Base-by-base conservation (phyloP, 805 yeast genomes). In the Cyberlindnera mycetangii region DNA sequence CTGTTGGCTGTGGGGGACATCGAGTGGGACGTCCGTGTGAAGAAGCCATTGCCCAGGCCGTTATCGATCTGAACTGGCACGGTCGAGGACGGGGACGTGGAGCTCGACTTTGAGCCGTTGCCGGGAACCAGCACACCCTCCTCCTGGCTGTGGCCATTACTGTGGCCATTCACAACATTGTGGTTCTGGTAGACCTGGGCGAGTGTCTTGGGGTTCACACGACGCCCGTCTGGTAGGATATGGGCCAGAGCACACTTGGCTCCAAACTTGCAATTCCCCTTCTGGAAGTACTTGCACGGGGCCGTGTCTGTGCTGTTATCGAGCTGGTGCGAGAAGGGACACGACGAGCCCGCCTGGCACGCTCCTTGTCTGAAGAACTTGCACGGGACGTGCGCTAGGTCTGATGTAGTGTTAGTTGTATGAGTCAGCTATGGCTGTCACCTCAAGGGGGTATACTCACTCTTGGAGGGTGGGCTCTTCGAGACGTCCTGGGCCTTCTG, bases 221-320 rank as follows among this genome's bases (percentile, higher is more conserved):
- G 71, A n/a, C 89, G 76, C 1, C 97, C 96, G 57, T 90, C 95
- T 0, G 96, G 95, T 32, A 86, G 67, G 46, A 86, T 75, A 66
- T 92, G 99, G 7, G 95, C 96, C 58, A 92, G 76, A 1, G 97
- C 98, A 70, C 99, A 92, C 59, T 89, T 90, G 41, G 79, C 70
- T 4, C 99, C 99, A 65, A 92, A 92, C 67, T 89, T 89, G 67
- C 99, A 92, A 60, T 89, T 89, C n/a, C 98, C 98, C 67, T 87
- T 87, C 58, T 85, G 93, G 64, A 88, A 92, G 66, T 90, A 92
- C 71, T 89, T 90, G 73, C 99, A 92, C 7, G 90, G 88, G 34
- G 75, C 69, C 37, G 72, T 65, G 39, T 76, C 81, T 28, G 69
- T 58, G 3, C 70, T 69, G 42, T 66, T 67, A 39, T 73, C 73